Percentiles rank a stretch among this genome's conserved stretches.
These are phyloP conservation scores for Pseudoneurospora amorphoporcata DNA, from an alignment of 495 filamentous ascomycete genomes.

Conservation along the genomic window DNA sequence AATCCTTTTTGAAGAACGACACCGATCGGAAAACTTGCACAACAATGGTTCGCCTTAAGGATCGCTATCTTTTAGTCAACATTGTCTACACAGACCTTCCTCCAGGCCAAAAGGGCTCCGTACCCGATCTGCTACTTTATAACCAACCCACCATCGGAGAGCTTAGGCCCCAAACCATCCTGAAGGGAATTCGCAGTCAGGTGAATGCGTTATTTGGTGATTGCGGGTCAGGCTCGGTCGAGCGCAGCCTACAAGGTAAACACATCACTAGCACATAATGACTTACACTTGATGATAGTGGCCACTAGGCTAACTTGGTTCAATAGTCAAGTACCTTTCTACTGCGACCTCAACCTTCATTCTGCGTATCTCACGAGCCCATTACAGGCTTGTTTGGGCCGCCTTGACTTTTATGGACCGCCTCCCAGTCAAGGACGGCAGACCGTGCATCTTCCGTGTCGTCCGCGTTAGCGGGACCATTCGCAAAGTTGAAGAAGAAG, in stretches of 20 bases:
- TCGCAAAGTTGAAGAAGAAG: constrained; percentile 81
- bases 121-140: constrained; percentile 54
- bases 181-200: constrained; percentile 56
- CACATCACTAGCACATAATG: constrained; percentile 3
- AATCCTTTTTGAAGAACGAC: background rate
- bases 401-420: constrained; percentile 73
- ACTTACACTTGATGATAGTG: background rate
- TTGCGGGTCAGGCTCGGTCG: constrained; percentile 63
- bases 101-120: constrained; percentile 26
- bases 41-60: constrained; percentile 90
- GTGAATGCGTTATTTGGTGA: constrained; percentile 77
- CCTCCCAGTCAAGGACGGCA: constrained; percentile 47
- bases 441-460: constrained; percentile 71
- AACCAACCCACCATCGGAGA: constrained; percentile 63
- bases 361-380: constrained; percentile 62
- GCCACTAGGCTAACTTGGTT: background rate
- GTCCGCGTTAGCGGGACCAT: constrained; percentile 90
- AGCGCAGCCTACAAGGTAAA: constrained; percentile 55
- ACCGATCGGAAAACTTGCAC: background rate
- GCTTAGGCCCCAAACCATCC: constrained; percentile 51
- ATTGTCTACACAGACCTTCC: constrained; percentile 69
- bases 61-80: constrained; percentile 85
- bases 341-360: constrained; percentile 90
- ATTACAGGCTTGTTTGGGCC: constrained; percentile 82
- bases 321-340: constrained; percentile 82